Base-by-base conservation (phyloP, 257 asterid genomes). In the Plectranthus barbatus region DNA sequence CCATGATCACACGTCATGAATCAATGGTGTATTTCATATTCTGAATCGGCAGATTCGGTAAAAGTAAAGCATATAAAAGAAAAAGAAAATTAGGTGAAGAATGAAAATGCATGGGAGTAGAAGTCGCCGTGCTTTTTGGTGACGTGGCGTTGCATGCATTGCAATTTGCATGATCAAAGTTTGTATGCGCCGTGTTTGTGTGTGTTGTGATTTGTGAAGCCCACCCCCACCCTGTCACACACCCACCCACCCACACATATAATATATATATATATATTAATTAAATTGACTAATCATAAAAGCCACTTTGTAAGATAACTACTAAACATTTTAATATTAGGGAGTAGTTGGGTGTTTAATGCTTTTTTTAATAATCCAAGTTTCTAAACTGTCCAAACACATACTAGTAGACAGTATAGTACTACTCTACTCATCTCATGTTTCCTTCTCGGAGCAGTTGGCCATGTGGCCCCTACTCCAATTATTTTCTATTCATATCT, bases 81-180 rank as follows among this genome's bases (percentile, higher is more conserved):
- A 36, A 7, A 1, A 36, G n/a, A 9, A 10, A 58, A 37, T 40
- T 17, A 31, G 20, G 33, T 23, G 45, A 46, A 21, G 33, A 67
- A 13, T 50, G 77, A 21, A 23, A 67, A 13, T 50, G 77, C 83
- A 69, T 68, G 77, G 87, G 89, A 85, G 88, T 75, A 69, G 49
- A 45, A 80, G 46, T 57, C 95, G 94, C 71, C 96, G 87, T 61
- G 79, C 69, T 75, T 82, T 2, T 12, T 14, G 70, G 96, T 81
- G 90, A 85, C 91, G 84, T 85, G 84, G 87, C 89, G 85, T 83
- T 54, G 79, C 89, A 74, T 59, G 80, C 91, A 82, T 60, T 72
- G 69, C 31, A 26, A n/a, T 21, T 7, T 55, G 61, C 70, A 72
- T 60, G 59, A 36, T 52, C 62, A 67, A 50, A 55, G 34, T 56